A percentile compares a stretch with the other conserved stretches of the same genome.
Evolutionary conservation across 2,329 filamentous ascomycete species (phyloP).

Genomic region (Colletotrichum spinosum): DNA sequence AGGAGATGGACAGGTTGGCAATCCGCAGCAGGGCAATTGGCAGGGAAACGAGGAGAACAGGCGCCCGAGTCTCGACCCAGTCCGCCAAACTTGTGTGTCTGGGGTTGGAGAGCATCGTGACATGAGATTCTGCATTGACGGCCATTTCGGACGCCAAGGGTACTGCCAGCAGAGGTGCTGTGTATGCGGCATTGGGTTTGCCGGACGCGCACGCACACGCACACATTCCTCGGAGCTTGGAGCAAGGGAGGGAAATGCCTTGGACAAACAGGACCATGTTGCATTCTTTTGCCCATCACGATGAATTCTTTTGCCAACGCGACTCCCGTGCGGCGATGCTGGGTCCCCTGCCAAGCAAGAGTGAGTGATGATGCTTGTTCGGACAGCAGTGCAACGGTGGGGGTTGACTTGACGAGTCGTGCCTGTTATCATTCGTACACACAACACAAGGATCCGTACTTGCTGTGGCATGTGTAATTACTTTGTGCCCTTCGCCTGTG

Average conservation of each 20-base stretch:
- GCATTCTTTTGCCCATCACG: conserved; percentile 9
- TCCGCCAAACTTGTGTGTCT: no score
- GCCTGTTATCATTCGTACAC: no score
- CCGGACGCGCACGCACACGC: no score
- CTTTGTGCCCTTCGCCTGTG: background rate
- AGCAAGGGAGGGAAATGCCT: background rate
- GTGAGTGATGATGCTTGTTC: conserved; percentile 15
- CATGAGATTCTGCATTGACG: conserved; percentile 26
- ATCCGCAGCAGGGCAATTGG: no score
- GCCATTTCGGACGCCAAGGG: conserved; percentile 27
- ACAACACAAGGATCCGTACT: no score
- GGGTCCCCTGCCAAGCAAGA: conserved; percentile 21
- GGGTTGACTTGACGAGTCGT: background rate
- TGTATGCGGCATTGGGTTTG: no score
- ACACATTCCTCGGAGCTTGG: no score
- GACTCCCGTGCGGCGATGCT: no score
- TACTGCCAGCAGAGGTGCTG: conserved; percentile 4
- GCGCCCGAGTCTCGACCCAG: no score
- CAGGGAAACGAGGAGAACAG: no score
- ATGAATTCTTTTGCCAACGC: background rate
- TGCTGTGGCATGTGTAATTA: no score
- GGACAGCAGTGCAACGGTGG: background rate
- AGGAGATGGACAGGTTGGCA: no score
- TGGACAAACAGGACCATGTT: background rate
- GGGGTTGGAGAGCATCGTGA: conserved; percentile 1